Conservation (phyloP, 2,329 filamentous ascomycete genomes). For the Nemania sp. region DNA sequence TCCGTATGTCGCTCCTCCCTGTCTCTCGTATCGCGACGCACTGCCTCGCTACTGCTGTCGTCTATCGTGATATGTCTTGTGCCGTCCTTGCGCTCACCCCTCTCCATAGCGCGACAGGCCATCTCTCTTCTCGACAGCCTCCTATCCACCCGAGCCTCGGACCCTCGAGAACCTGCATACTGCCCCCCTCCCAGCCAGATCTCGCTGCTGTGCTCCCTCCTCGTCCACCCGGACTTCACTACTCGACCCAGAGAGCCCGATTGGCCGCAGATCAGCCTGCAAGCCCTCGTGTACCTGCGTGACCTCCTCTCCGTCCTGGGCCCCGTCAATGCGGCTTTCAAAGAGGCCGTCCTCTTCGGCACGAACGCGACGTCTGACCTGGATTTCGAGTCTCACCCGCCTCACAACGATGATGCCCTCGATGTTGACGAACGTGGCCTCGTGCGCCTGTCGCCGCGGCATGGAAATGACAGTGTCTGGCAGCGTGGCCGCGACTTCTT, state of each 20-base stretch:
- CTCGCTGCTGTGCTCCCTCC: slow-evolving; percentile 76
- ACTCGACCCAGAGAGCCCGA: slow-evolving; percentile 69
- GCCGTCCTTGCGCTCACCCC: not conserved
- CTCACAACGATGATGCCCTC: slow-evolving; percentile 55
- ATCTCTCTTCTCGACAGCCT: slow-evolving; percentile 67
- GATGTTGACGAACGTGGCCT: slow-evolving; percentile 56
- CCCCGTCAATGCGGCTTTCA: slow-evolving; percentile 70
- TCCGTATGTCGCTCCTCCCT: slow-evolving; percentile 55
- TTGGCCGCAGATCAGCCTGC: slow-evolving; percentile 64
- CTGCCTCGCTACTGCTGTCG: not conserved
- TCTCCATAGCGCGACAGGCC: slow-evolving; percentile 54
- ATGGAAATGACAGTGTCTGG: slow-evolving; percentile 74
- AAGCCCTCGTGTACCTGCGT: slow-evolving; percentile 72
- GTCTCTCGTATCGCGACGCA: slow-evolving; percentile 8
- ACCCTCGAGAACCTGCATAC: slow-evolving; percentile 50
- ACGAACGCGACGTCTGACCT: slow-evolving; percentile 44
- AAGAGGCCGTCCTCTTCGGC: slow-evolving; percentile 73
- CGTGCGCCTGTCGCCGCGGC: slow-evolving; percentile 58
- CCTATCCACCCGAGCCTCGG: slow-evolving; percentile 54
- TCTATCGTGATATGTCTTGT: too few species aligned
- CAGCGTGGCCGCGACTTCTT: slow-evolving; percentile 83
- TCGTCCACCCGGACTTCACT: slow-evolving; percentile 80
- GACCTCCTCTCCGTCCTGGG: slow-evolving; percentile 68
- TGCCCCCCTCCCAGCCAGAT: slow-evolving; percentile 75
- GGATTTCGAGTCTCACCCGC: slow-evolving; percentile 53